phyloP scores from a whole-genome alignment of 495 filamentous ascomycete species.

The Cladorrhinum samala region DNA sequence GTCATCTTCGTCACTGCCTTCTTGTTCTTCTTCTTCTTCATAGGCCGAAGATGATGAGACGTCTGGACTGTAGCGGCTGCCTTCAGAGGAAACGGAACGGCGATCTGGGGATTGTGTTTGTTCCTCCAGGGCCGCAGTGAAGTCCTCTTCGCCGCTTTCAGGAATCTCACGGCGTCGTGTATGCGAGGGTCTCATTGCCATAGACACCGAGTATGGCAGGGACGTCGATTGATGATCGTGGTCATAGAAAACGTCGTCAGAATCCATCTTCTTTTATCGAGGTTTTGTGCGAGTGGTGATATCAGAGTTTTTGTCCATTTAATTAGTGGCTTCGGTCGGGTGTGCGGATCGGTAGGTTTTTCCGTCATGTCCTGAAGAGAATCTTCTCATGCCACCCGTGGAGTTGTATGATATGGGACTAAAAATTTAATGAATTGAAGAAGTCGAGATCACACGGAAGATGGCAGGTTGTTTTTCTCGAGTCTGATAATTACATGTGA shows the following conservation, averaged over 20 bases:
- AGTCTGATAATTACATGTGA: not conserved
- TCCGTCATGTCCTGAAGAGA: too few relatives aligned
- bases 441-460: not conserved
- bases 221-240: not conserved
- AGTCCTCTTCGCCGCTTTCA: conserved; percentile 11
- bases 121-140: not conserved
- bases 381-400: too few relatives aligned
- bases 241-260: not conserved
- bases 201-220: conserved; percentile 1
- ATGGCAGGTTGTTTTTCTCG: not conserved
- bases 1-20: not conserved
- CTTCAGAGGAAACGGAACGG: not conserved
- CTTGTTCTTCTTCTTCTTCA: not conserved
- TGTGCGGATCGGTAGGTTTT: too few relatives aligned
- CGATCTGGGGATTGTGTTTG: not conserved
- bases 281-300: too few relatives aligned
- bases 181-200: conserved; percentile 4
- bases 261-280: not conserved
- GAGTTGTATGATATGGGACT: too few relatives aligned
- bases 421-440: not conserved
- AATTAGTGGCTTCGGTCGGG: too few relatives aligned
- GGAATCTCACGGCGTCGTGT: not conserved
- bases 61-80: conserved; percentile 6
- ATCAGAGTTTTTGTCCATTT: too few relatives aligned
- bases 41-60: not conserved